Conservation (phyloP, 495 filamentous ascomycete species). For the Viridothelium virens region DNA sequence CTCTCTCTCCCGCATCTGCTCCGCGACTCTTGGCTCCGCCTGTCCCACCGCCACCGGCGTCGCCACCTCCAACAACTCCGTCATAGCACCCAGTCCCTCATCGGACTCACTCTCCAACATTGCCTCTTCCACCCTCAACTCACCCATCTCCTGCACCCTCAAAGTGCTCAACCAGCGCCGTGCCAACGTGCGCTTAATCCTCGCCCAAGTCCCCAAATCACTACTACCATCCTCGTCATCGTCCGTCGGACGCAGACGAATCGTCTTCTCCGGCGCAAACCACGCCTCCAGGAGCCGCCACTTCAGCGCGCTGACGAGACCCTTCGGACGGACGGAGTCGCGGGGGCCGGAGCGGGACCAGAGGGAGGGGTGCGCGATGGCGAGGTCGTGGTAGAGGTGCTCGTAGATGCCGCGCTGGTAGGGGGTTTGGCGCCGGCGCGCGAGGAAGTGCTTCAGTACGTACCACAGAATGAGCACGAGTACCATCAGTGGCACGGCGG, state of each 20-base stretch:
- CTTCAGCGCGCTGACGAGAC: constrained; percentile 32
- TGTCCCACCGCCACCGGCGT: constrained; percentile 26
- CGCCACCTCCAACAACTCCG: constrained; percentile 22
- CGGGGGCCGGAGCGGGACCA: constrained; percentile 45
- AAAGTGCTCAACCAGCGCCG: constrained; percentile 40
- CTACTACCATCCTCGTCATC: constrained; percentile 27
- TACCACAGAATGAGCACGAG: constrained; percentile 44
- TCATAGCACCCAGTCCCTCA: constrained; percentile 25
- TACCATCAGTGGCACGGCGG: constrained; percentile 40
- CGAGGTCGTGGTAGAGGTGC: constrained; percentile 41
- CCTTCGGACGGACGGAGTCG: constrained; percentile 35
- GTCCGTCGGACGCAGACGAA: constrained; percentile 24
- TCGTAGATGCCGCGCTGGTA: constrained; percentile 47
- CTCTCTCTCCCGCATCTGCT: constrained; percentile 18
- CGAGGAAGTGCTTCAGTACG: constrained; percentile 43
- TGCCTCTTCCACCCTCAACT: constrained; percentile 13
- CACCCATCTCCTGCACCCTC: constrained; percentile 21
- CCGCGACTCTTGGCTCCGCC: constrained; percentile 26
- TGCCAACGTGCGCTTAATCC: constrained; percentile 40
- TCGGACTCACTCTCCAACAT: constrained; percentile 22
- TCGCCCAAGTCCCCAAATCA: constrained; percentile 38
- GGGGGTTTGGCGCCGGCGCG: constrained; percentile 39
- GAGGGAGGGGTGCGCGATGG: constrained; percentile 38
- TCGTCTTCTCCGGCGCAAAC: constrained; percentile 37
- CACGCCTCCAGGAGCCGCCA: constrained; percentile 43